Conservation (phyloP, 352 stramenopile genomes). For the Pythium utonaiense region DNA sequence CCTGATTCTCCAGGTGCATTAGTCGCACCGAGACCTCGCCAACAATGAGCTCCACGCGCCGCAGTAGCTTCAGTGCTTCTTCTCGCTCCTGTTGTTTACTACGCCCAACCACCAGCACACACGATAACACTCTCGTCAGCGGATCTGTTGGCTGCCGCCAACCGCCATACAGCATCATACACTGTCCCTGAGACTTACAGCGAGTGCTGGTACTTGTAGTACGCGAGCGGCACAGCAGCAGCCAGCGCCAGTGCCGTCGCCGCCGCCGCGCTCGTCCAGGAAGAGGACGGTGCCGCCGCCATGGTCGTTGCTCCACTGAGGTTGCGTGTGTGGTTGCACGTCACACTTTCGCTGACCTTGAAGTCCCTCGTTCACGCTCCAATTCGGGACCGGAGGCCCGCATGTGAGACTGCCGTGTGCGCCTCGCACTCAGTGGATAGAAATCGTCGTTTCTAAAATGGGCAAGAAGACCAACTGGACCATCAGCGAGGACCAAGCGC, state of each 20-base stretch:
- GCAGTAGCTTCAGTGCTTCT: constrained; percentile 60
- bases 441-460: constrained; percentile 66
- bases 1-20: constrained; percentile 59
- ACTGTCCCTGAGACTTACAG: constrained; percentile 16
- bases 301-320: background rate
- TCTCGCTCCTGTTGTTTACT: constrained; percentile 37
- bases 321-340: background rate
- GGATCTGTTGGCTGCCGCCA: no score
- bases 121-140: background rate
- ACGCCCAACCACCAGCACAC: background rate
- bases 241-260: constrained; percentile 21
- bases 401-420: no score
- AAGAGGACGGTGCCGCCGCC: constrained; percentile 5
- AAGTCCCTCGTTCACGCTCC: constrained; percentile 11
- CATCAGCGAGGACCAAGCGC: constrained; percentile 50
- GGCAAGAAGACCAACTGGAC: constrained; percentile 84
- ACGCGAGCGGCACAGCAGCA: constrained; percentile 32
- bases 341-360: constrained; percentile 5
- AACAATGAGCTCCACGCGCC: constrained; percentile 70
- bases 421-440: constrained; percentile 21
- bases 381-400: constrained; percentile 1
- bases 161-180: constrained; percentile 24
- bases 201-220: constrained; percentile 34
- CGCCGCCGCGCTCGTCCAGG: constrained; percentile 18
- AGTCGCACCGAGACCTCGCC: constrained; percentile 60